Evolutionary conservation across 1,284 basidiomycete genomes (phyloP).

Genomic region (Pseudozyma tsukubaensis): DNA sequence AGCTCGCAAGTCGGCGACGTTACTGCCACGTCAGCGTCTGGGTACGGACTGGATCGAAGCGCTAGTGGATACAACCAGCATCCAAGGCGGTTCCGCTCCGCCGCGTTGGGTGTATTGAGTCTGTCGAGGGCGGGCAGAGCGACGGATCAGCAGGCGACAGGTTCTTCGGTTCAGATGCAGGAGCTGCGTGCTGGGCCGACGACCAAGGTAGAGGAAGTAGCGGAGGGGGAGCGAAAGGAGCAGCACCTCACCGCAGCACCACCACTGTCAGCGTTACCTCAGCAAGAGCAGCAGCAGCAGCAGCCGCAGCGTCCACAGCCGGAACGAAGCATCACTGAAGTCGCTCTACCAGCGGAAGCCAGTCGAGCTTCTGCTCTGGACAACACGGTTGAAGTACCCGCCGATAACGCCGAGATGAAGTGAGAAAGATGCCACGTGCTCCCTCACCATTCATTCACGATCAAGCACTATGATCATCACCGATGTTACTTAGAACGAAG

Average conservation of each 20-base stretch:
- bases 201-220: neutral
- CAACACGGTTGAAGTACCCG: conserved; percentile 11
- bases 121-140: conserved; percentile 13
- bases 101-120: conserved; percentile 39
- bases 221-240: neutral
- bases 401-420: neutral
- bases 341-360: conserved; percentile 23
- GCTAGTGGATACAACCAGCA: conserved; percentile 8
- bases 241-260: neutral
- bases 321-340: conserved; percentile 9
- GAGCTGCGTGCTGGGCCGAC: conserved; percentile 12
- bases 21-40: neutral
- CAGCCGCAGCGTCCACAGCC: neutral
- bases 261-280: no score
- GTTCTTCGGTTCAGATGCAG: conserved; percentile 27
- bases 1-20: conserved; percentile 22
- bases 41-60: conserved; percentile 17
- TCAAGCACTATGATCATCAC: no score
- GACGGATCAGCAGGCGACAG: neutral
- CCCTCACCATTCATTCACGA: no score
- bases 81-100: conserved; percentile 21
- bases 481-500: no score
- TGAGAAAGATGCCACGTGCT: neutral
- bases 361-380: conserved; percentile 25
- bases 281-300: neutral